phyloP scores from a whole-genome alignment of 306 rosid genomes.

The Gynostemma pentaphyllum region DNA sequence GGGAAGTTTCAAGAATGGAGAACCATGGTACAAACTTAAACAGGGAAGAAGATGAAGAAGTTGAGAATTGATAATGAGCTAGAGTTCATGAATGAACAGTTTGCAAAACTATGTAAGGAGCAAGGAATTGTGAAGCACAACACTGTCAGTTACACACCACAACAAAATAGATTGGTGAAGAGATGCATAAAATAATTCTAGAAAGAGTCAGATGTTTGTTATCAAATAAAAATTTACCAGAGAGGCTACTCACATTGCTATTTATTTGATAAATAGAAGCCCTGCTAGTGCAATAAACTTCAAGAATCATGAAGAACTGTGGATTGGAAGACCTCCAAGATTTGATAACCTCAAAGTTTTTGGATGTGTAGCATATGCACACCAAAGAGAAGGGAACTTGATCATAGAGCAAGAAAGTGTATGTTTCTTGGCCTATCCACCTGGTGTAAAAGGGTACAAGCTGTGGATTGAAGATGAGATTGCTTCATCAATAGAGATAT shows the following conservation, averaged over 20 bases:
- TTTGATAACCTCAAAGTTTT: background rate
- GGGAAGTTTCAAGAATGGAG: too few relatives aligned
- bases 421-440: background rate
- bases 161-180: background rate
- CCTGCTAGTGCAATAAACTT: background rate
- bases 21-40: too few relatives aligned
- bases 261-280: background rate
- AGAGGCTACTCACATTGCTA: background rate
- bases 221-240: background rate
- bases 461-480: background rate
- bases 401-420: background rate
- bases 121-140: too few relatives aligned
- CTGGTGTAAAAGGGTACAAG: background rate
- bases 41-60: too few relatives aligned
- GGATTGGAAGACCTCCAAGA: background rate
- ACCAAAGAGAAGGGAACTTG: background rate
- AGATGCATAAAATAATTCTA: background rate
- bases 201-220: background rate
- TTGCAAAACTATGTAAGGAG: too few relatives aligned
- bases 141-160: too few relatives aligned
- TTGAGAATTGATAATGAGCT: too few relatives aligned
- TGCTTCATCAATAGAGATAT: background rate
- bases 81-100: background rate
- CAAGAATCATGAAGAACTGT: background rate
- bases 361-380: too few relatives aligned